A percentile compares a stretch with the other conserved stretches of the same genome.
Evolutionary conservation across 2,329 filamentous ascomycete species (phyloP).

Genomic region (Apiospora arundinis): DNA sequence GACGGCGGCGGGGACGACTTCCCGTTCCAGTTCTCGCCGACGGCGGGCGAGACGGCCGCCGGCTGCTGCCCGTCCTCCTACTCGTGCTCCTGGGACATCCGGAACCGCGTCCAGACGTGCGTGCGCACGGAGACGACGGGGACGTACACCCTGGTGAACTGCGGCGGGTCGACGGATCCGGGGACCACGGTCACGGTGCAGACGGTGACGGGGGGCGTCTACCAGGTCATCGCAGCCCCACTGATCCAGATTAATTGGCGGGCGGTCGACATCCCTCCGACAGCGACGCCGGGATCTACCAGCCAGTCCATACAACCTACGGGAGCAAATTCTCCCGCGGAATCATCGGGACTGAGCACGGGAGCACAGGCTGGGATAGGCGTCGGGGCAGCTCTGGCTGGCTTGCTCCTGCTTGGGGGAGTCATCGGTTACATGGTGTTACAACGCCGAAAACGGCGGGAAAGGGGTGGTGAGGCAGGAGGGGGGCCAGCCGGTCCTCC

Average conservation of each 20-base stretch:
- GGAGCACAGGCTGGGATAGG: background rate
- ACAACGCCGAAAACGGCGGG: background rate
- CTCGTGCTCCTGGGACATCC: background rate
- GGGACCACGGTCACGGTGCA: background rate
- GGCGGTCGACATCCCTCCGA: background rate
- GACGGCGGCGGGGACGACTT: slow-evolving; percentile 10
- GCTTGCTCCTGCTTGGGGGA: background rate
- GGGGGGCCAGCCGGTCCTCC: background rate
- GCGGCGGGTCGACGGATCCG: background rate
- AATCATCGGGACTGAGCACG: background rate
- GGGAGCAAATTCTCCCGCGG: background rate
- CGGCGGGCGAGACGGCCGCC: slow-evolving; percentile 18
- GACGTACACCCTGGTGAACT: background rate
- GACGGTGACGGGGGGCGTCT: background rate
- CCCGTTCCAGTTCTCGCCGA: slow-evolving; percentile 19
- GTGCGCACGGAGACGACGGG: background rate
- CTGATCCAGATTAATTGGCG: slow-evolving; percentile 19
- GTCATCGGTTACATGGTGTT: background rate
- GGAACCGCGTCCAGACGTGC: background rate
- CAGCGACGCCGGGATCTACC: background rate
- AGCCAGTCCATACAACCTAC: background rate
- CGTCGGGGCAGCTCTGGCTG: background rate
- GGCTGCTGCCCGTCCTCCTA: slow-evolving; percentile 21
- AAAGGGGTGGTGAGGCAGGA: too few relatives aligned
- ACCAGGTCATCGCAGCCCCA: background rate